Conservation (phyloP, 352 stramenopile species). For the Elongisporangium prolatum region DNA sequence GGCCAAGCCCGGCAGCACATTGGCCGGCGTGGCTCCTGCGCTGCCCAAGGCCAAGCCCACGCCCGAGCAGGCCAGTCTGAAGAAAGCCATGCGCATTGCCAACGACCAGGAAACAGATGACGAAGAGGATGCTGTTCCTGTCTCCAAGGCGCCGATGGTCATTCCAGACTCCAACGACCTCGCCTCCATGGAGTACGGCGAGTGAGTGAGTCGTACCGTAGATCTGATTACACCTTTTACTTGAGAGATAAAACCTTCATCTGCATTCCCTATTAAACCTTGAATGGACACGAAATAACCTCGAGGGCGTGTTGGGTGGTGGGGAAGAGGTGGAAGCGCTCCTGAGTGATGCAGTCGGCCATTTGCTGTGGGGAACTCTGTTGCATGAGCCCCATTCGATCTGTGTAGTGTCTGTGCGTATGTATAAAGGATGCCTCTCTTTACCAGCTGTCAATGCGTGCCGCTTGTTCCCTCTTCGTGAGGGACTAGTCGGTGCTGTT, state of each 20-base stretch:
- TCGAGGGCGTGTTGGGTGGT: neutral
- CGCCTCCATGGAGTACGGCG: slow-evolving; percentile 69
- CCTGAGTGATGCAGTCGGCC: slow-evolving; percentile 1
- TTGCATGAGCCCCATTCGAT: neutral
- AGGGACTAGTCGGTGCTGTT: slow-evolving; percentile 13
- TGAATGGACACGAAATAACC: too few species aligned
- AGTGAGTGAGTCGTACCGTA: slow-evolving; percentile 23
- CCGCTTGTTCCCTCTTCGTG: slow-evolving; percentile 13
- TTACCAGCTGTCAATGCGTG: slow-evolving; percentile 64
- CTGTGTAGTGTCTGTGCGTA: neutral
- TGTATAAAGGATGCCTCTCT: slow-evolving; percentile 30
- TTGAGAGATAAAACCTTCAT: slow-evolving; percentile 14
- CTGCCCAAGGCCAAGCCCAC: slow-evolving; percentile 25
- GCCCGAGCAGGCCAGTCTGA: slow-evolving; percentile 13
- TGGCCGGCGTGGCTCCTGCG: slow-evolving; percentile 47
- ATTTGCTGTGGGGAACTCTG: neutral
- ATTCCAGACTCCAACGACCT: slow-evolving; percentile 63
- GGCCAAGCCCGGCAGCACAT: slow-evolving; percentile 42
- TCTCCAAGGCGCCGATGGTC: slow-evolving; percentile 16
- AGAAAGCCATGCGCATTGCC: slow-evolving; percentile 13
- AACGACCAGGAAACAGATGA: slow-evolving; percentile 32
- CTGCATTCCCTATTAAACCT: slow-evolving; percentile 3
- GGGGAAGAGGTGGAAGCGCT: neutral
- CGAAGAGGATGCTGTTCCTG: slow-evolving; percentile 17
- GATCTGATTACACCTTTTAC: neutral